These are phyloP conservation scores for Penicillium sumatraense DNA, from an alignment of 2,329 filamentous ascomycete species.

Conservation along the genomic window DNA sequence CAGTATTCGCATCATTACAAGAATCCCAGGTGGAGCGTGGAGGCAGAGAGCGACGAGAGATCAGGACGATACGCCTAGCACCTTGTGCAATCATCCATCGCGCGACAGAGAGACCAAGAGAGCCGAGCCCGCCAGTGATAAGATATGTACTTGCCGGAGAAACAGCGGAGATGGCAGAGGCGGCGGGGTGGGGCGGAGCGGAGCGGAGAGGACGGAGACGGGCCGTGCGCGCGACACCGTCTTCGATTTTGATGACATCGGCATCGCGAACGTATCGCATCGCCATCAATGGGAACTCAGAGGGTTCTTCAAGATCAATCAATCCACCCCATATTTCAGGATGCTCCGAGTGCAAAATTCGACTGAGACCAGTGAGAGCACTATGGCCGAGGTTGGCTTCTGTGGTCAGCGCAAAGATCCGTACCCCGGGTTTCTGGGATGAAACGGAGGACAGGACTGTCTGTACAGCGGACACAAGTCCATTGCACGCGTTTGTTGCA, in stretches of 20 bases:
- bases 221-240: conserved; percentile 42
- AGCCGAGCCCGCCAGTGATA: conserved; percentile 49
- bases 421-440: background rate
- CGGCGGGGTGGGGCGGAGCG: background rate
- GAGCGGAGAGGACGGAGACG: conserved; percentile 29
- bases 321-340: conserved; percentile 17
- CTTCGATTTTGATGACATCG: conserved; percentile 46
- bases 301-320: conserved; percentile 40
- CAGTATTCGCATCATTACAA: conserved; percentile 13
- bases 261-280: conserved; percentile 44
- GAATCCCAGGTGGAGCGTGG: conserved; percentile 37
- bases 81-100: conserved; percentile 46
- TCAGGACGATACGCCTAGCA: conserved; percentile 46
- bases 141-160: conserved; percentile 45
- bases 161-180: conserved; percentile 27
- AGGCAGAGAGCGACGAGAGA: conserved; percentile 45
- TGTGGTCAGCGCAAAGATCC: background rate
- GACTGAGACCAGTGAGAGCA: background rate
- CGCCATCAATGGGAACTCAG: conserved; percentile 39
- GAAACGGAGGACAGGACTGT: too few species aligned
- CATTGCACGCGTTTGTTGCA: too few species aligned
- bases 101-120: conserved; percentile 45
- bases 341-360: background rate
- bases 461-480: too few species aligned
- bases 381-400: too few species aligned